Conservation (phyloP, 805 yeast species). For the Candida succiphila region DNA sequence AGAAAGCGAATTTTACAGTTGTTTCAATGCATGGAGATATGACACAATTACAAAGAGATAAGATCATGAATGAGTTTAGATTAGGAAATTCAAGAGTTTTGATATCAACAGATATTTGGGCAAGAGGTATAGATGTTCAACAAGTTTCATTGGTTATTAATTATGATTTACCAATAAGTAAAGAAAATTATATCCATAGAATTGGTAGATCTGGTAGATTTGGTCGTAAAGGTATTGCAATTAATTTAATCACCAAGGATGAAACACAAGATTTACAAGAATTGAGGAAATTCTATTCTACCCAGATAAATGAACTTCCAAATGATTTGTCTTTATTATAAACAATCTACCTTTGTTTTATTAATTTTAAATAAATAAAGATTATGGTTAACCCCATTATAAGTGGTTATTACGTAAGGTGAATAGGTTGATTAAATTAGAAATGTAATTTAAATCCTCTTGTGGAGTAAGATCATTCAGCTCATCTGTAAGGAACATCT, state of each 20-base stretch:
- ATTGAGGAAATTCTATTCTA: constrained; percentile 63
- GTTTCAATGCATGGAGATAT: constrained; percentile 96
- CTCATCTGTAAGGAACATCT: background rate
- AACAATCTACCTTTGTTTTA: too few relatives aligned
- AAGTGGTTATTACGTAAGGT: constrained; percentile 3
- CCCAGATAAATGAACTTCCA: constrained; percentile 72
- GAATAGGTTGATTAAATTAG: constrained; percentile 6
- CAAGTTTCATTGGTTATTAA: constrained; percentile 94
- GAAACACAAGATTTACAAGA: constrained; percentile 71
- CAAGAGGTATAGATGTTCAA: constrained; percentile 98
- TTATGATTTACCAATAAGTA: constrained; percentile 87
- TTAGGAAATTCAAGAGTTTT: constrained; percentile 86
- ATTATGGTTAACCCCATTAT: too few relatives aligned
- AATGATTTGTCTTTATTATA: constrained; percentile 28
- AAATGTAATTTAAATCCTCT: constrained; percentile 4
- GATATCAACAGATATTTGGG: constrained; percentile 95
- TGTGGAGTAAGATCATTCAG: too few relatives aligned
- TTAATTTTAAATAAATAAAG: too few relatives aligned
- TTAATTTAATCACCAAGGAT: constrained; percentile 79
- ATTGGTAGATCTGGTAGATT: constrained; percentile 98
- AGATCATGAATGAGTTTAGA: constrained; percentile 93
- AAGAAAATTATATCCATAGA: constrained; percentile 94
- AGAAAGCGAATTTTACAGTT: constrained; percentile 78
- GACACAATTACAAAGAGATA: constrained; percentile 91
- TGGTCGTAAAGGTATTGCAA: constrained; percentile 98